phyloP scores from a whole-genome alignment of 2,329 filamentous ascomycete species.

The Dactylonectria macrodidyma region DNA sequence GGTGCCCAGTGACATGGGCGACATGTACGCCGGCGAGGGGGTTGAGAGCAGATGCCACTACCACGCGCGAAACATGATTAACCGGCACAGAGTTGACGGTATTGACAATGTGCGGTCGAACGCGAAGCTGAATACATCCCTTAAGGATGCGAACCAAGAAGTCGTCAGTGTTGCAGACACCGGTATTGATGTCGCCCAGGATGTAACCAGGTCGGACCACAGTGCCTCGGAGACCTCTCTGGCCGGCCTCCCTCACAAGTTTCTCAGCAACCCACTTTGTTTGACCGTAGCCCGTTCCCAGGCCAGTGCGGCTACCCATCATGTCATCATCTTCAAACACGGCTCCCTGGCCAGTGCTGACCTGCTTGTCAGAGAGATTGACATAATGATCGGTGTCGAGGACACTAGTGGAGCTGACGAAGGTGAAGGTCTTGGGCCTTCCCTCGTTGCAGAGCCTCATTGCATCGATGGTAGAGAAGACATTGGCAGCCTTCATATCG shows the following conservation, averaged over 20 bases:
- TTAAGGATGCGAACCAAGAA: slow-evolving; percentile 91
- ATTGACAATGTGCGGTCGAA: slow-evolving; percentile 84
- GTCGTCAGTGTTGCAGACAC: slow-evolving; percentile 86
- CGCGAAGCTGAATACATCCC: slow-evolving; percentile 85
- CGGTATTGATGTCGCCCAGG: slow-evolving; percentile 78
- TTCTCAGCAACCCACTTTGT: slow-evolving; percentile 85
- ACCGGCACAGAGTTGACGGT: slow-evolving; percentile 93
- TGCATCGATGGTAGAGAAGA: slow-evolving; percentile 83
- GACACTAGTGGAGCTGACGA: slow-evolving; percentile 83
- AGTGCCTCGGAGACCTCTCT: slow-evolving; percentile 80
- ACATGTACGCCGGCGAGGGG: slow-evolving; percentile 71
- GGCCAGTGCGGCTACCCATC: slow-evolving; percentile 79
- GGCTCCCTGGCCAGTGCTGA: slow-evolving; percentile 70
- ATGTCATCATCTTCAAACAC: slow-evolving; percentile 85
- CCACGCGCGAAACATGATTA: slow-evolving; percentile 84
- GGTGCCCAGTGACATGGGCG: slow-evolving; percentile 84
- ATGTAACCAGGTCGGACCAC: slow-evolving; percentile 91
- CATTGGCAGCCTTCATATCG: slow-evolving; percentile 80
- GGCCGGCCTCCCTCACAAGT: slow-evolving; percentile 84
- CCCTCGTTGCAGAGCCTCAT: slow-evolving; percentile 83
- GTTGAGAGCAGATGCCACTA: slow-evolving; percentile 80
- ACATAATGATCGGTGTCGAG: slow-evolving; percentile 89
- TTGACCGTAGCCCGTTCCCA: slow-evolving; percentile 92
- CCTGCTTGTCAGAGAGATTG: slow-evolving; percentile 71
- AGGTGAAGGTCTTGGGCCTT: slow-evolving; percentile 82